A percentile compares a stretch with the other conserved stretches of the same genome.
These are phyloP conservation scores for Aspergillus sclerotioniger DNA, from an alignment of 495 filamentous ascomycete species.

Conservation along the genomic window DNA sequence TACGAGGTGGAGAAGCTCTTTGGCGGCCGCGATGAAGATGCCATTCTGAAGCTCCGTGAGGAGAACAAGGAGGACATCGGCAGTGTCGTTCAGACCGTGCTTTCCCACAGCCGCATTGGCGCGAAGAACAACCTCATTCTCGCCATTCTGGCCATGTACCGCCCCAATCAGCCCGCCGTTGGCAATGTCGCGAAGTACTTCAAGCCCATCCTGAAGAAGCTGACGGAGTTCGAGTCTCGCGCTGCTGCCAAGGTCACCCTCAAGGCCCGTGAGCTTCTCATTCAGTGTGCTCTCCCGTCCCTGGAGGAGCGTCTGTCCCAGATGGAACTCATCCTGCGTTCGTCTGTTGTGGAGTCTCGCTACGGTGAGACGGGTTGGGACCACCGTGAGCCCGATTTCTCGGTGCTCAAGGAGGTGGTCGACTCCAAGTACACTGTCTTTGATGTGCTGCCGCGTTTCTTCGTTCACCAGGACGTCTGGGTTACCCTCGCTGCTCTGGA, in stretches of 20 bases:
- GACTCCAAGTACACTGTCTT: conserved; percentile 98
- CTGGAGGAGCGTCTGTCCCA: conserved; percentile 90
- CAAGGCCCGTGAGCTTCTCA: conserved; percentile 94
- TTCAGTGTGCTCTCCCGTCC: conserved; percentile 94
- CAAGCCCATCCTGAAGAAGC: conserved; percentile 73
- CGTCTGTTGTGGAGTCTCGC: conserved; percentile 92
- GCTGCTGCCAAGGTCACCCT: conserved; percentile 91
- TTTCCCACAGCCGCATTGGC: conserved; percentile 88
- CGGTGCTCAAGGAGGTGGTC: conserved; percentile 91
- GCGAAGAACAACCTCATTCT: conserved; percentile 94
- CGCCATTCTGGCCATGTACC: conserved; percentile 90
- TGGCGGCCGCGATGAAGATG: conserved; percentile 90
- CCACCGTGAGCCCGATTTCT: conserved; percentile 83
- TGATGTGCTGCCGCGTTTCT: conserved; percentile 92
- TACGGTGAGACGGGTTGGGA: conserved; percentile 98
- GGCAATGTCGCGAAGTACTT: conserved; percentile 88
- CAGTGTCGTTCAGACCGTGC: conserved; percentile 79
- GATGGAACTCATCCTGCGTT: conserved; percentile 98
- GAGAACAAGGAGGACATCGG: conserved; percentile 90
- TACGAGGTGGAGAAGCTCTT: conserved; percentile 81
- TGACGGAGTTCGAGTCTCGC: conserved; percentile 89
- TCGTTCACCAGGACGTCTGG: conserved; percentile 90
- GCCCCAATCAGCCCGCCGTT: conserved; percentile 86
- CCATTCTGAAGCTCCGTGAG: conserved; percentile 89
- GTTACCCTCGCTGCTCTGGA: conserved; percentile 91